Percentiles rank a stretch among this genome's conserved stretches.
Evolutionary conservation across 2,329 filamentous ascomycete species (phyloP).

Genomic region (Paramyrothecium roridum): DNA sequence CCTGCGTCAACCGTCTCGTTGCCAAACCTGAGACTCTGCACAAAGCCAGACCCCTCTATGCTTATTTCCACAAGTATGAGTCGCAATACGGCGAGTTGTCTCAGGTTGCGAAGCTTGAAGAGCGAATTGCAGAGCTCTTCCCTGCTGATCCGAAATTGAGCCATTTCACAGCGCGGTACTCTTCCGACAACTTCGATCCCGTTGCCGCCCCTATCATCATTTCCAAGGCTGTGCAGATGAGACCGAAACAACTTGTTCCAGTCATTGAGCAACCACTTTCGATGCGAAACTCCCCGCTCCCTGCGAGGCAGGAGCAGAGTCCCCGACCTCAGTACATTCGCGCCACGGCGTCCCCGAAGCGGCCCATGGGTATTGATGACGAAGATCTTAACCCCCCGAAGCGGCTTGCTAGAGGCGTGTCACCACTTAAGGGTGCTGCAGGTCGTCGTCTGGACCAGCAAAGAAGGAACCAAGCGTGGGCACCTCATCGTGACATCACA

Average conservation of each 20-base stretch:
- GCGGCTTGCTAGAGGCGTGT: slow-evolving; percentile 85
- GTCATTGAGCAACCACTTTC: slow-evolving; percentile 51
- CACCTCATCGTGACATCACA: slow-evolving; percentile 68
- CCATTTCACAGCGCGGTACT: slow-evolving; percentile 75
- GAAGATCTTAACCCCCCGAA: slow-evolving; percentile 73
- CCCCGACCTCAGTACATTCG: slow-evolving; percentile 46
- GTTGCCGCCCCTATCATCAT: slow-evolving; percentile 78
- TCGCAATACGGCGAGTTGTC: slow-evolving; percentile 89
- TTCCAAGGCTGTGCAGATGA: slow-evolving; percentile 75
- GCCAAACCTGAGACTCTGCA: slow-evolving; percentile 69
- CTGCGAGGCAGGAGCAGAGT: slow-evolving; percentile 32
- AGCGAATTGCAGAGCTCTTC: slow-evolving; percentile 90
- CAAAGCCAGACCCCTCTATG: slow-evolving; percentile 81
- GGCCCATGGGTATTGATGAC: slow-evolving; percentile 65
- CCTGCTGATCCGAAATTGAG: slow-evolving; percentile 77
- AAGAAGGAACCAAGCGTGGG: slow-evolving; percentile 59
- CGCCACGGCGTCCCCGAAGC: slow-evolving; percentile 54
- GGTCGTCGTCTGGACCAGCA: slow-evolving; percentile 81
- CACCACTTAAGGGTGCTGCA: slow-evolving; percentile 86
- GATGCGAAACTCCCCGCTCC: slow-evolving; percentile 40
- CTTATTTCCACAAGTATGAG: slow-evolving; percentile 94
- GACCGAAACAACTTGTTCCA: slow-evolving; percentile 55
- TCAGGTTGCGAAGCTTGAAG: slow-evolving; percentile 87
- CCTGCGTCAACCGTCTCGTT: slow-evolving; percentile 78
- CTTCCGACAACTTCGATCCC: slow-evolving; percentile 71